phyloP scores from a whole-genome alignment of 1,284 basidiomycete genomes.

The Fomitopsis palustris region DNA sequence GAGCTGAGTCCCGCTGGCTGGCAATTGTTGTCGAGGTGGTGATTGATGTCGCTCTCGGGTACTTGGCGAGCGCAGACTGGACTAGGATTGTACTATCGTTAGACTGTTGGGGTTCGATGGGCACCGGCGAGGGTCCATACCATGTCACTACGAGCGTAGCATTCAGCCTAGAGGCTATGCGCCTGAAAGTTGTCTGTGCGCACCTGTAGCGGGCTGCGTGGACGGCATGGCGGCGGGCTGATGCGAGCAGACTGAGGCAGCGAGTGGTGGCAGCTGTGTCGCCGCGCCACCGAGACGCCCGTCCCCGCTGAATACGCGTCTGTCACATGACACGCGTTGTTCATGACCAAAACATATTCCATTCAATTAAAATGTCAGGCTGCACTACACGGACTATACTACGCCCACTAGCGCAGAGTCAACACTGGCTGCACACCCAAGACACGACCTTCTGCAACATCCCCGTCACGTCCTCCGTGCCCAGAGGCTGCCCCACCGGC shows the following conservation, averaged over 20 bases:
- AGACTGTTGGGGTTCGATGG: background rate
- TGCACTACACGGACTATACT: background rate
- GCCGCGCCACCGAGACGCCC: background rate
- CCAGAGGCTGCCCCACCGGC: constrained; percentile 55
- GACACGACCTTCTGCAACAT: constrained; percentile 52
- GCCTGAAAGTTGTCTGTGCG: background rate
- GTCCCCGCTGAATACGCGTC: background rate
- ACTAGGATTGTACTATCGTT: constrained; percentile 20
- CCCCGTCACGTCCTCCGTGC: constrained; percentile 57
- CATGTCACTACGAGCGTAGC: constrained; percentile 1
- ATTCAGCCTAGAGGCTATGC: background rate
- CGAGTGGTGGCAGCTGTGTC: background rate
- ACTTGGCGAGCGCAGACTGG: constrained; percentile 44
- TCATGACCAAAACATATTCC: background rate
- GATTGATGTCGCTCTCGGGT: constrained; percentile 40
- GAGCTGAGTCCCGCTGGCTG: constrained; percentile 15
- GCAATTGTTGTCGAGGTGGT: constrained; percentile 46
- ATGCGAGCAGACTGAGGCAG: background rate
- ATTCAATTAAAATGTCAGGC: too few species aligned
- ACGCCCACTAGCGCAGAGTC: too few species aligned
- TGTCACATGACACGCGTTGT: background rate
- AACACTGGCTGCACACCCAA: constrained; percentile 41
- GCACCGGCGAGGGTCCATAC: background rate
- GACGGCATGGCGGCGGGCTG: background rate
- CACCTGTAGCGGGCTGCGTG: background rate